phyloP scores from a whole-genome alignment of 805 yeast genomes.

The Wickerhamiella cacticola region DNA sequence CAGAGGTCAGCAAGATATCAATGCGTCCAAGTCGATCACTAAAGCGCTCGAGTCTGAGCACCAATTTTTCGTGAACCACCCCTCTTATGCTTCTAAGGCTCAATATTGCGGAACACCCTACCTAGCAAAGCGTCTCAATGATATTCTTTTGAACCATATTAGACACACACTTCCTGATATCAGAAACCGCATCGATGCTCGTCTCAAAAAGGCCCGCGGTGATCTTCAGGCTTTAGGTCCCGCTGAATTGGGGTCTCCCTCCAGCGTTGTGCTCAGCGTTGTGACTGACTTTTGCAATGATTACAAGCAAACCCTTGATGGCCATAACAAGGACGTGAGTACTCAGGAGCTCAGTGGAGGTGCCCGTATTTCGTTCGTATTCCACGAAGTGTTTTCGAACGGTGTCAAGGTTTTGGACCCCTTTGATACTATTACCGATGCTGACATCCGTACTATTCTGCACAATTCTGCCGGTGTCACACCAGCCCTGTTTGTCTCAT shows the following conservation, averaged over 20 bases:
- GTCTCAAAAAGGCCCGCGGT: conserved; percentile 69
- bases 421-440: conserved; percentile 88
- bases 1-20: conserved; percentile 95
- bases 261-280: conserved; percentile 77
- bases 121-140: conserved; percentile 82
- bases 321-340: conserved; percentile 83
- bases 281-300: conserved; percentile 92
- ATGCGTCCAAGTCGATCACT: conserved; percentile 71
- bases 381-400: conserved; percentile 91
- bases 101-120: conserved; percentile 96
- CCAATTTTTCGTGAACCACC: conserved; percentile 70
- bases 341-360: conserved; percentile 92
- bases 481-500: conserved; percentile 92
- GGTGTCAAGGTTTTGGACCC: conserved; percentile 91
- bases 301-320: conserved; percentile 80
- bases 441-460: conserved; percentile 92
- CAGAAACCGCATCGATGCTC: conserved; percentile 76
- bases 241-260: conserved; percentile 66
- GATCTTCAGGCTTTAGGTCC: conserved; percentile 74
- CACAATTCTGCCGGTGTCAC: conserved; percentile 94
- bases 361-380: conserved; percentile 93
- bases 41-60: conserved; percentile 78
- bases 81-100: conserved; percentile 80
- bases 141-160: conserved; percentile 82
- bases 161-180: conserved; percentile 84